Conservation (phyloP, 106 monocot species). For the Posidonia australis region DNA sequence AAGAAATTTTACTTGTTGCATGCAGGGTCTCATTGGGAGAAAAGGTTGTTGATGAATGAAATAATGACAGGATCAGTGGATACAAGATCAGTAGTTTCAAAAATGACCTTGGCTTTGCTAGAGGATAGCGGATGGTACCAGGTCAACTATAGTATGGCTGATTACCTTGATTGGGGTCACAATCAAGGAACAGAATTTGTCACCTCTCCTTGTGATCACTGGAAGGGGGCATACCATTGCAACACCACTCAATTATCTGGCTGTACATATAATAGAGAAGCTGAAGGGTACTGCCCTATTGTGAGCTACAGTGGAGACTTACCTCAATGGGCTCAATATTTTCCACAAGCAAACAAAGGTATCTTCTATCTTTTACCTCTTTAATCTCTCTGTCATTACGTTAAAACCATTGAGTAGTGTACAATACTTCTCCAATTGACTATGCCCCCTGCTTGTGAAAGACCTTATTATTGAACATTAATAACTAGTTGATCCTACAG, state of each 20-base stretch:
- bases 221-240: slow-evolving; percentile 95
- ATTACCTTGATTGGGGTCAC: slow-evolving; percentile 83
- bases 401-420: neutral
- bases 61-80: slow-evolving; percentile 99
- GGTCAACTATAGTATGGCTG: slow-evolving; percentile 98
- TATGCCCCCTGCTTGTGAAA: too few relatives aligned
- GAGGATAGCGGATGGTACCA: slow-evolving; percentile 99
- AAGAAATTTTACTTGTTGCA: neutral
- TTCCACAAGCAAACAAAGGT: slow-evolving; percentile 94
- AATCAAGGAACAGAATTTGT: slow-evolving; percentile 98
- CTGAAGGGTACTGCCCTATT: slow-evolving; percentile 99
- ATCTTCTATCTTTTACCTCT: slow-evolving; percentile 3
- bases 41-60: slow-evolving; percentile 98
- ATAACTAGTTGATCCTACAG: too few relatives aligned
- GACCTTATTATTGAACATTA: too few relatives aligned
- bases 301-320: slow-evolving; percentile 81
- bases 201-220: slow-evolving; percentile 66
- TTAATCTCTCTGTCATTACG: neutral
- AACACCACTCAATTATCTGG: slow-evolving; percentile 90
- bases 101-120: slow-evolving; percentile 94
- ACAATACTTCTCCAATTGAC: neutral
- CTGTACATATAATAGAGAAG: slow-evolving; percentile 97
- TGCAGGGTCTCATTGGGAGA: slow-evolving; percentile 97
- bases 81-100: slow-evolving; percentile 94
- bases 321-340: slow-evolving; percentile 93